Evolutionary conservation across 1,284 basidiomycete genomes (phyloP), one percentile per base, ranked within the genome.

Genomic region (Takashimella koratensis): DNA sequence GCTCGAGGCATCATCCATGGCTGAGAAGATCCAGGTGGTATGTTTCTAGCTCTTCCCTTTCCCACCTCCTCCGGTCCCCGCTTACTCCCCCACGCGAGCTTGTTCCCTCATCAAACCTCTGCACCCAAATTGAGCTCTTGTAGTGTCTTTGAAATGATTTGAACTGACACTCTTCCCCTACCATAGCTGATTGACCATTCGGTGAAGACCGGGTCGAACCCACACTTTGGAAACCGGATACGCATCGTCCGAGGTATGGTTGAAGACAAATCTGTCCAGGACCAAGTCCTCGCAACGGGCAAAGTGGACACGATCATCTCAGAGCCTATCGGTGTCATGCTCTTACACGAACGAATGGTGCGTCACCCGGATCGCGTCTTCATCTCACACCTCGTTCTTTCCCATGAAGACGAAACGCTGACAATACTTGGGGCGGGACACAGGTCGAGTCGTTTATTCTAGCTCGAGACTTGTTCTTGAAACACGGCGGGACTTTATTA

Each of bases 221-320:
- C 66, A 1, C 70, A 73, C 51, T 53, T 76, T 20, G 62, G 60
- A 47, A 57, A 65, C 50, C 59, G 59, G 49, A 65, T 75, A 40
- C 58, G 70, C 20, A 60, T 75, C 23, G 73, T 74, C 22, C 56
- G 64, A 25, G 73, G 71, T 16, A 73, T 74, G 71, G 72, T 75
- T 19, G 73, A 75, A 56, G 66, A 73, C 49, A 56, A 64, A 36
- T 56, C 59, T 11, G 63, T 71, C 8, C 71, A 76, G 58, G 56
- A 59, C 6, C 56, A 70, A 20, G 71, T 73, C 6, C 53, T 75
- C 45, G 21, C 52, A 39, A 60, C 59, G 30, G 75, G 67, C 22
- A 68, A 77, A 60, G 78, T 79, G 22, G 79, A 80, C 56, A 80
- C 79, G 24, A 77, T 80, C 47, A 73, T 80, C n/a, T 79, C 77